Evolutionary conservation across 2,329 filamentous ascomycete species (phyloP).

Genomic region (Cladophialophora yegresii): DNA sequence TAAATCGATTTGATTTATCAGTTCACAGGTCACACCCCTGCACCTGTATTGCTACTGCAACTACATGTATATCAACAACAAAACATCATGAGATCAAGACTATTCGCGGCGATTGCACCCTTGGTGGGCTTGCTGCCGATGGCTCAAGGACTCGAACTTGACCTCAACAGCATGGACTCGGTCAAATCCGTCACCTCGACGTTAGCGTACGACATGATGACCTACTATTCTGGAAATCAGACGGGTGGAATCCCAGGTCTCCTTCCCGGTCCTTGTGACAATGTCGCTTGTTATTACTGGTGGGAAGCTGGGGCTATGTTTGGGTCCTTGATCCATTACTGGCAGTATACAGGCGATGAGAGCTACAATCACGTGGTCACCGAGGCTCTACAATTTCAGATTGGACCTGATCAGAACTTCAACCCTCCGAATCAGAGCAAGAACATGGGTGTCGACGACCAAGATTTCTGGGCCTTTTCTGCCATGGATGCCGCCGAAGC

Average conservation of each 20-base stretch:
- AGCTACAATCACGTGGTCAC: constrained; percentile 45
- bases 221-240: constrained; percentile 42
- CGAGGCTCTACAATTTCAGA: constrained; percentile 46
- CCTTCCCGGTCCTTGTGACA: constrained; percentile 39
- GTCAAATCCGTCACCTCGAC: constrained; percentile 41
- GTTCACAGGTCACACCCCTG: neutral
- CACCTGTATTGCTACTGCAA: neutral
- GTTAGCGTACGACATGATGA: constrained; percentile 41
- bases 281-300: constrained; percentile 41
- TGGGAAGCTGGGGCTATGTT: constrained; percentile 45
- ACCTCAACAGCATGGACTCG: constrained; percentile 38
- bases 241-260: constrained; percentile 40
- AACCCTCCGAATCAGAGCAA: constrained; percentile 48
- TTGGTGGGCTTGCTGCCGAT: constrained; percentile 33
- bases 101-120: constrained; percentile 24
- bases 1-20: neutral
- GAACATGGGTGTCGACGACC: constrained; percentile 42
- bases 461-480: constrained; percentile 44
- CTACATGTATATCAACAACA: neutral
- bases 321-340: constrained; percentile 46
- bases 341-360: constrained; percentile 47
- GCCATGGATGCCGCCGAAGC: constrained; percentile 44
- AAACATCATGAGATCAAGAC: constrained; percentile 25
- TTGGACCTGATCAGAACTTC: constrained; percentile 44
- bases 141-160: constrained; percentile 24